Base-by-base conservation (phyloP, 768 basidiomycete species). In the Lentinula boryana region DNA sequence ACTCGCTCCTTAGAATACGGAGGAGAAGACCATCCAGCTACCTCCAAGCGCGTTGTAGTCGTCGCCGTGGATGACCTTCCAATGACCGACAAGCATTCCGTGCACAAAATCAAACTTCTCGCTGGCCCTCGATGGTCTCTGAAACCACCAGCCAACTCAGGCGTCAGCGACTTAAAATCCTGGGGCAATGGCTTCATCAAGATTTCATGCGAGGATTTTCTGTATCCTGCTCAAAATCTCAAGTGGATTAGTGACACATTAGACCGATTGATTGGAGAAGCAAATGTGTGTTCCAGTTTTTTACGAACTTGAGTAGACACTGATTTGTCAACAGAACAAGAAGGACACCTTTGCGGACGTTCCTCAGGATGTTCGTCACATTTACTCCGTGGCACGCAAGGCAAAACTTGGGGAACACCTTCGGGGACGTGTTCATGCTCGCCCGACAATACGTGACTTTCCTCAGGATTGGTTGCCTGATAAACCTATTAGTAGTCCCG, bases 241-340 rank as follows among this genome's bases (percentile, higher is more conserved):
- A 96, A 95, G 72, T 96, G 93, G 90, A 92, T 90, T 43, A 90
- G 89, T 65, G 95, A 98, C 69, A 81, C 85, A 15, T 72, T 99
- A 58, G 90, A 95, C 68, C 76, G 81, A 65, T 74, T 99, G 46
- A 71, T 98, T 63, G 74, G 72, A n/a, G 88, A 87, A 67, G 92
- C 95, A 9, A 93, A 95, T 71, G 96, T 97, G 69, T 66, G 93
- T 82, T 43, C 12, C 40, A 49, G 49, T 41, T 48, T 10, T 61
- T 35, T 15, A 31, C 60, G 27, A 64, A 18, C 62, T 40, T 23
- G 15, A 1, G 2, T 16, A 6, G 4, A 40, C 5, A 13, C 21
- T 44, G 5, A 58, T n/a, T 12, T 49, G 35, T 50, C 57, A 18
- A 13, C 21, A 58, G 57, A 46, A 32, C 18, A 35, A 58, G 32